Conservation (phyloP, 768 basidiomycete genomes). For the Lactarius vividus region DNA sequence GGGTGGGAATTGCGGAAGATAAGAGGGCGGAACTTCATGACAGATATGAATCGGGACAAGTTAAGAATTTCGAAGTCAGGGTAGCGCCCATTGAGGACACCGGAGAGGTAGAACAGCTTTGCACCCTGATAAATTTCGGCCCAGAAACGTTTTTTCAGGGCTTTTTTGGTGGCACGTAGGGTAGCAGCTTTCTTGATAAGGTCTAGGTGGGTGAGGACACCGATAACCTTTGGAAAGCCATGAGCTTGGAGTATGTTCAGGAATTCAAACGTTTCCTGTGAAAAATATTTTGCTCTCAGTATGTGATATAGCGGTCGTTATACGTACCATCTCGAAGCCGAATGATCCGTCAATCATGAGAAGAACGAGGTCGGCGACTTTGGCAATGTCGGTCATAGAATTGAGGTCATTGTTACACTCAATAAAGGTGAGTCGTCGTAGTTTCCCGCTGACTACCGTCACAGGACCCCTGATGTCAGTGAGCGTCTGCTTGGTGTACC, state of each 20-base stretch:
- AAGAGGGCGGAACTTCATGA: constrained; percentile 98
- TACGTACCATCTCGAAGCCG: constrained; percentile 94
- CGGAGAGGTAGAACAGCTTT: constrained; percentile 96
- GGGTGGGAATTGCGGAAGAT: constrained; percentile 95
- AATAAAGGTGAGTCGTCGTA: constrained; percentile 88
- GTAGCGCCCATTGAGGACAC: constrained; percentile 95
- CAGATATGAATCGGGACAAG: constrained; percentile 91
- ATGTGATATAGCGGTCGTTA: neutral
- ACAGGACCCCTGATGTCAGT: constrained; percentile 90
- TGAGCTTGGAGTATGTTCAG: constrained; percentile 96
- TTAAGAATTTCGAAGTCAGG: constrained; percentile 96
- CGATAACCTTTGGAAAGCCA: constrained; percentile 98
- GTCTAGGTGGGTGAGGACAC: constrained; percentile 93
- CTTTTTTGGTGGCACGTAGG: constrained; percentile 87
- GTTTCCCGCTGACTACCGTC: constrained; percentile 93
- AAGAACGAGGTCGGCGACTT: constrained; percentile 92
- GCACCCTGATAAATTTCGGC: constrained; percentile 99
- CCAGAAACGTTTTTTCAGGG: constrained; percentile 98
- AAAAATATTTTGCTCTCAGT: neutral
- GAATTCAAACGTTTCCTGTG: constrained; percentile 97
- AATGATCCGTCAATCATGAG: constrained; percentile 98
- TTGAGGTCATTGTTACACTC: constrained; percentile 98
- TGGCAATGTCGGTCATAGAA: constrained; percentile 97
- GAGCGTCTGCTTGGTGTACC: constrained; percentile 92
- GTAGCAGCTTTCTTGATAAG: constrained; percentile 90